Percentiles rank a stretch among this genome's conserved stretches.
Conservation (phyloP, 1,284 basidiomycete genomes). For the Heterobasidion parviporum region DNA sequence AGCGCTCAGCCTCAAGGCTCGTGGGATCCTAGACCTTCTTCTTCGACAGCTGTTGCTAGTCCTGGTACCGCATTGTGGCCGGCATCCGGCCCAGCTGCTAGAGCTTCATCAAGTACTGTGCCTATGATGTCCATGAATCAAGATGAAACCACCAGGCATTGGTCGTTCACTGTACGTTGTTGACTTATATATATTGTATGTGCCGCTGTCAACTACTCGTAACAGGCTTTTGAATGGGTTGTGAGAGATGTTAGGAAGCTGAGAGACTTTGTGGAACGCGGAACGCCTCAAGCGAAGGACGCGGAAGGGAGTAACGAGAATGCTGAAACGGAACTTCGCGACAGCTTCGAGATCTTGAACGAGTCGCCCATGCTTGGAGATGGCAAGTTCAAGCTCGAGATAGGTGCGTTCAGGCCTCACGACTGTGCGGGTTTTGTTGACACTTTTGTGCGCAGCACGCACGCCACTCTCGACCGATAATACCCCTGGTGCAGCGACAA, state of each 20-base stretch:
- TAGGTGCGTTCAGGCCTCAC: slow-evolving; percentile 29
- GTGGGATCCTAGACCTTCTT: slow-evolving; percentile 21
- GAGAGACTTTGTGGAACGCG: slow-evolving; percentile 38
- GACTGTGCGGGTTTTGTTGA: not conserved
- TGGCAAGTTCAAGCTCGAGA: slow-evolving; percentile 66
- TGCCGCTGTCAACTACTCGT: not conserved
- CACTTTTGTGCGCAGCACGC: slow-evolving; percentile 5
- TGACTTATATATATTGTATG: not conserved
- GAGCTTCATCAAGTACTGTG: slow-evolving; percentile 11
- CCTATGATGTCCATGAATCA: slow-evolving; percentile 15
- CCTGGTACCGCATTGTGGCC: slow-evolving; percentile 16
- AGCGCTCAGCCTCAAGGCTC: slow-evolving; percentile 10
- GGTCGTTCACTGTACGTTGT: slow-evolving; percentile 47
- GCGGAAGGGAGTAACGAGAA: slow-evolving; percentile 4
- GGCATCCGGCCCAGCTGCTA: slow-evolving; percentile 10
- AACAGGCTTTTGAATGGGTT: slow-evolving; percentile 59
- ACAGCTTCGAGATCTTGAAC: slow-evolving; percentile 53
- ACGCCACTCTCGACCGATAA: slow-evolving; percentile 3
- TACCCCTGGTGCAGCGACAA: slow-evolving; percentile 7
- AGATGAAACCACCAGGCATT: slow-evolving; percentile 45
- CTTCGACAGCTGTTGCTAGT: slow-evolving; percentile 14
- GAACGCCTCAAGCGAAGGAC: slow-evolving; percentile 3
- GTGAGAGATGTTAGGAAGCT: slow-evolving; percentile 50
- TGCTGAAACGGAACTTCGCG: slow-evolving; percentile 11
- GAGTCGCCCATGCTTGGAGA: slow-evolving; percentile 62